Conservation (phyloP, 352 stramenopile genomes). For the Globisporangium iwayamae region DNA sequence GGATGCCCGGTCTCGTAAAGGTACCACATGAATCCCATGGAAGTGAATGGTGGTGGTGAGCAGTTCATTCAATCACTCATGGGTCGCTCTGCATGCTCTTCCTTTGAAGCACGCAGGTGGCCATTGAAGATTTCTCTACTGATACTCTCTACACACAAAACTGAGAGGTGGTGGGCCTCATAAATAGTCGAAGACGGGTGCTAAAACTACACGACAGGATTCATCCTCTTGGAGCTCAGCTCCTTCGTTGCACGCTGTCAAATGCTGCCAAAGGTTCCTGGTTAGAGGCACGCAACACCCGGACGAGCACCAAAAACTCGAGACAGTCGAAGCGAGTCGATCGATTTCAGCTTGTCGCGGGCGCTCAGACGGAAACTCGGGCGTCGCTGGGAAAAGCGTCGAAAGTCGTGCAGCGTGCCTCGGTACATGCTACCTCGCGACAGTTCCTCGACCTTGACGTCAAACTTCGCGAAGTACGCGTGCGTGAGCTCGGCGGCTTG, state of each 20-base stretch:
- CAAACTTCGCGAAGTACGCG: slow-evolving; percentile 57
- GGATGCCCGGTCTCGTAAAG: slow-evolving; percentile 17
- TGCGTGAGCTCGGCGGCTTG: slow-evolving; percentile 55
- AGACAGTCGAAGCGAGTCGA: slow-evolving; percentile 27
- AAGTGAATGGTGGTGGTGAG: not conserved
- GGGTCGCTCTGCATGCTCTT: slow-evolving; percentile 7
- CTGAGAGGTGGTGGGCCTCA: not conserved
- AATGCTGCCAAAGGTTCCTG: not conserved
- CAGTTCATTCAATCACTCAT: not conserved
- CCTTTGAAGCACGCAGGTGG: slow-evolving; percentile 9
- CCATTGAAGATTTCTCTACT: not conserved
- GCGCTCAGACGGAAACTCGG: slow-evolving; percentile 27
- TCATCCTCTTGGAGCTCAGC: not conserved
- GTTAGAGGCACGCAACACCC: not conserved
- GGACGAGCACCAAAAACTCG: slow-evolving; percentile 8
- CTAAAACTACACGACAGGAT: not conserved
- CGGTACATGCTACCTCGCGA: slow-evolving; percentile 63
- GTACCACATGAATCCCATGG: not conserved
- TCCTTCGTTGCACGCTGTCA: not conserved
- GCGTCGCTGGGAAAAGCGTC: slow-evolving; percentile 16
- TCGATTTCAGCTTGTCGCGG: slow-evolving; percentile 24
- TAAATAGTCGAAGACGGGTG: slow-evolving; percentile 8
- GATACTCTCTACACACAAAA: not conserved
- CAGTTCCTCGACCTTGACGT: slow-evolving; percentile 59
- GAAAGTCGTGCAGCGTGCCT: slow-evolving; percentile 51